These are phyloP conservation scores for Geotrichum carabidarum DNA, from an alignment of 1,139 yeast genomes.

Conservation along the genomic window DNA sequence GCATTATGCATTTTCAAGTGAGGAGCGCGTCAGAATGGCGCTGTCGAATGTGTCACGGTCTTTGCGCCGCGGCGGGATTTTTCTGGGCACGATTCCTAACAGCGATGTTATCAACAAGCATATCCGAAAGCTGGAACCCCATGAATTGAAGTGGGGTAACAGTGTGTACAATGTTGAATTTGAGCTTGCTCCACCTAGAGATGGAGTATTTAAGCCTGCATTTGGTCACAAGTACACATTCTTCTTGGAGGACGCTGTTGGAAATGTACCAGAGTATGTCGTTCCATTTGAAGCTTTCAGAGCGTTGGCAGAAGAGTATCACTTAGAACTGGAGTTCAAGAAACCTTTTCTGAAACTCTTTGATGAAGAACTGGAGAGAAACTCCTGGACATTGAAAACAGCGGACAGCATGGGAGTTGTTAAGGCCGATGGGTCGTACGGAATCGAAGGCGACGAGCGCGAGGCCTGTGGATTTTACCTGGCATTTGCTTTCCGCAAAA, in stretches of 20 bases:
- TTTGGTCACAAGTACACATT: constrained; percentile 82
- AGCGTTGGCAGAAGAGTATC: constrained; percentile 77
- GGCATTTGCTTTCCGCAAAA: constrained; percentile 73
- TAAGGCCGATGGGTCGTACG: constrained; percentile 66
- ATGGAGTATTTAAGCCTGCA: constrained; percentile 66
- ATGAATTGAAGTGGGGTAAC: constrained; percentile 74
- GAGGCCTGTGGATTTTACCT: constrained; percentile 84
- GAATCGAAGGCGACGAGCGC: constrained; percentile 83
- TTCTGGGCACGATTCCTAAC: constrained; percentile 92
- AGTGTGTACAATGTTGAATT: constrained; percentile 75
- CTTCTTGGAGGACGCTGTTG: constrained; percentile 86
- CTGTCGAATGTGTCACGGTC: constrained; percentile 72
- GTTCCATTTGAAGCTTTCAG: constrained; percentile 90
- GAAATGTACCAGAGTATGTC: constrained; percentile 94
- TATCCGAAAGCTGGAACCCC: constrained; percentile 45
- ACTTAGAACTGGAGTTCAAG: constrained; percentile 64
- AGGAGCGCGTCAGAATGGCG: constrained; percentile 67
- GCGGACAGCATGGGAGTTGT: constrained; percentile 33
- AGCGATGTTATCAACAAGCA: constrained; percentile 74
- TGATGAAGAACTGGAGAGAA: constrained; percentile 59
- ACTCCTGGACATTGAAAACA: constrained; percentile 37
- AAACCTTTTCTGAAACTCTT: constrained; percentile 80
- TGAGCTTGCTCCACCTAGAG: constrained; percentile 65
- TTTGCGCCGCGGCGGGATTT: constrained; percentile 73
- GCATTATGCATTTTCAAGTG: constrained; percentile 91